These are phyloP conservation scores for Asterella californica DNA, from an alignment of 225 moss, liverwort and hornwort genomes.

Conservation along the genomic window DNA sequence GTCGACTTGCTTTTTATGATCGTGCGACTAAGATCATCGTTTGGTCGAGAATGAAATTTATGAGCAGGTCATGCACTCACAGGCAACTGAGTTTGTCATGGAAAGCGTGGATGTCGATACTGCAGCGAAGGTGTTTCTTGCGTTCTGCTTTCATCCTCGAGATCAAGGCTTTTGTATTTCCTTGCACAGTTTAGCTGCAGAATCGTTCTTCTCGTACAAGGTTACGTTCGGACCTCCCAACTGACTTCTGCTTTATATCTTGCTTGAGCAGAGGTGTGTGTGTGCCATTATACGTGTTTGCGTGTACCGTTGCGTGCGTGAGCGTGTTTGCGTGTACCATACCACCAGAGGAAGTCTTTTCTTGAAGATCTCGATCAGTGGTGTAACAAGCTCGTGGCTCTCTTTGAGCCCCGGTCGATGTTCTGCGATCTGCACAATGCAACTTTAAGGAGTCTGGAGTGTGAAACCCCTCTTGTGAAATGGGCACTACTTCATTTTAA, in stretches of 20 bases:
- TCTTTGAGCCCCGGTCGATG: too few relatives aligned
- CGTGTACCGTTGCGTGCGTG: too few relatives aligned
- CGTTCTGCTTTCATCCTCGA: constrained; percentile 51
- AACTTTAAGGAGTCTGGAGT: not conserved
- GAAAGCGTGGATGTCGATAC: constrained; percentile 58
- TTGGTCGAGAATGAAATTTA: constrained; percentile 9
- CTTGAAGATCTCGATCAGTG: not conserved
- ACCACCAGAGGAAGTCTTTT: not conserved
- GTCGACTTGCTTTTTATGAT: not conserved
- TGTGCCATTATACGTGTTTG: not conserved
- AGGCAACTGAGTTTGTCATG: constrained; percentile 60
- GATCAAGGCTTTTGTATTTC: constrained; percentile 58
- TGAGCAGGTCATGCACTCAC: constrained; percentile 63
- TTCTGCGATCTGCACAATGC: not conserved
- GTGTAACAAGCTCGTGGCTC: too few relatives aligned
- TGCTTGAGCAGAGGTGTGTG: not conserved
- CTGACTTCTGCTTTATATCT: not conserved
- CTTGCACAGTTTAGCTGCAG: constrained; percentile 61
- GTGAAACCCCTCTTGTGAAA: not conserved
- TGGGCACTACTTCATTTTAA: not conserved
- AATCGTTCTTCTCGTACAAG: constrained; percentile 58
- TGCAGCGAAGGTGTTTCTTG: constrained; percentile 48
- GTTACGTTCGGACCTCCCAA: constrained; percentile 1
- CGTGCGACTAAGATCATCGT: not conserved
- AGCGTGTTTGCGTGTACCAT: too few relatives aligned